Conservation (phyloP, 106 monocot species). For the Alisma plantagoaquatica region DNA sequence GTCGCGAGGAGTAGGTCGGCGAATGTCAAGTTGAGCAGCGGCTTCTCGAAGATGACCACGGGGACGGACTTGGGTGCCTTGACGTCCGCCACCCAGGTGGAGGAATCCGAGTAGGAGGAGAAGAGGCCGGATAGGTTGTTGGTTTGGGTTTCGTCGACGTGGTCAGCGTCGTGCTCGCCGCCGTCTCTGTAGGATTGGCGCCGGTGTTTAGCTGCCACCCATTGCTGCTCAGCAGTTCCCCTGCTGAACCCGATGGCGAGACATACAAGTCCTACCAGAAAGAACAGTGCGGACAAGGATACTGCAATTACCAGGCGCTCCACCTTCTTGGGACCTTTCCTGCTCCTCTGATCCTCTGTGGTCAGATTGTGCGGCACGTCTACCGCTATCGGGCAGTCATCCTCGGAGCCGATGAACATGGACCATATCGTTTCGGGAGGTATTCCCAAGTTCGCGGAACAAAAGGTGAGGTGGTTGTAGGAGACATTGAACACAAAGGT, state of each 20-base stretch:
- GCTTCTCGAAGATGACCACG: conserved; percentile 82
- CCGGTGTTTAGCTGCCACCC: conserved; percentile 53
- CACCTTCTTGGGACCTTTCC: too few relatives aligned
- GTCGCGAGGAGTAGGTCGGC: conserved; percentile 65
- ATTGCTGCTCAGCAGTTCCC: conserved; percentile 22
- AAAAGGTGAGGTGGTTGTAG: conserved; percentile 75
- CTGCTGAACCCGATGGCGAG: conserved; percentile 24
- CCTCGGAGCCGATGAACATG: conserved; percentile 39
- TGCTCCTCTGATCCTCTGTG: too few relatives aligned
- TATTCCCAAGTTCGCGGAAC: conserved; percentile 32
- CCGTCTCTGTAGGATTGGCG: too few relatives aligned
- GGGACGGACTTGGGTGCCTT: conserved; percentile 53
- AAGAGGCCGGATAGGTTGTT: conserved; percentile 68
- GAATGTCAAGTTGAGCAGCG: conserved; percentile 69
- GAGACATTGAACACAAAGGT: conserved; percentile 69
- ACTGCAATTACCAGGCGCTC: conserved; percentile 35
- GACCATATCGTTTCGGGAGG: conserved; percentile 17
- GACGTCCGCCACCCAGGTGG: conserved; percentile 76
- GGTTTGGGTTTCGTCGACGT: too few relatives aligned
- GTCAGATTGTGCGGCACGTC: too few relatives aligned
- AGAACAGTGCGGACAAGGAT: conserved; percentile 30
- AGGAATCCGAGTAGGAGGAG: conserved; percentile 65
- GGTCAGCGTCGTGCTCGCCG: too few relatives aligned
- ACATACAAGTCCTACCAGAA: conserved; percentile 29
- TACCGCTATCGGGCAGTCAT: conserved; percentile 71